Percentiles rank a stretch among this genome's conserved stretches.
Conservation (phyloP, 2,329 filamentous ascomycete genomes). For the Pseudogymnoascus sp. region DNA sequence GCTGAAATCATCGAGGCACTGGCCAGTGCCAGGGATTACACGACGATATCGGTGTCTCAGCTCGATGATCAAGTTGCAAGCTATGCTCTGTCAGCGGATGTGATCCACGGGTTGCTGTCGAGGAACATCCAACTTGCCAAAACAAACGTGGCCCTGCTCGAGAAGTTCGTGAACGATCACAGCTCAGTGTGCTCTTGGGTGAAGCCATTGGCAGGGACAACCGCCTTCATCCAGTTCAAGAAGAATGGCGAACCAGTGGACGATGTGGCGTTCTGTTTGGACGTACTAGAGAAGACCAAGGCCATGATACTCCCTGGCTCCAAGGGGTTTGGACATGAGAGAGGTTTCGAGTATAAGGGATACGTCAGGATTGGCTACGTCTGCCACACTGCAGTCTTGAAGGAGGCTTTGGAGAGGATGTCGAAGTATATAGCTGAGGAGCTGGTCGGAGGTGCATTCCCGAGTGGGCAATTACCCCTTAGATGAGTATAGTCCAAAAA, state of each 20-base stretch:
- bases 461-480: background rate
- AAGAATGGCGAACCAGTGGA: constrained; percentile 54
- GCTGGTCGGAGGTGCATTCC: background rate
- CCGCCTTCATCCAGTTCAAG: constrained; percentile 65
- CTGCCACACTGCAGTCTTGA: constrained; percentile 60
- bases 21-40: constrained; percentile 67
- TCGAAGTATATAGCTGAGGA: constrained; percentile 22
- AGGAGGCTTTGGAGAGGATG: constrained; percentile 49
- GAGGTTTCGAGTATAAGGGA: constrained; percentile 57
- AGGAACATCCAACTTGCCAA: constrained; percentile 61
- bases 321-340: constrained; percentile 56
- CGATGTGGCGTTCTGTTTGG: constrained; percentile 63
- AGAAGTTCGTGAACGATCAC: constrained; percentile 59
- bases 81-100: constrained; percentile 60
- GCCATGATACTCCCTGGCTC: constrained; percentile 70
- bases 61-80: constrained; percentile 72
- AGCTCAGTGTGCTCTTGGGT: constrained; percentile 59
- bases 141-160: constrained; percentile 58
- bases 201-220: constrained; percentile 71
- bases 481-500: background rate
- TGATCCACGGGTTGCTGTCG: constrained; percentile 54
- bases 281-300: constrained; percentile 59
- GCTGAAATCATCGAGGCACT: constrained; percentile 53
- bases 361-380: constrained; percentile 74
- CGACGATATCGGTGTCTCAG: constrained; percentile 76